Base-by-base conservation (phyloP, 805 yeast species). In the Zygosaccharomyces gambellarensis region DNA sequence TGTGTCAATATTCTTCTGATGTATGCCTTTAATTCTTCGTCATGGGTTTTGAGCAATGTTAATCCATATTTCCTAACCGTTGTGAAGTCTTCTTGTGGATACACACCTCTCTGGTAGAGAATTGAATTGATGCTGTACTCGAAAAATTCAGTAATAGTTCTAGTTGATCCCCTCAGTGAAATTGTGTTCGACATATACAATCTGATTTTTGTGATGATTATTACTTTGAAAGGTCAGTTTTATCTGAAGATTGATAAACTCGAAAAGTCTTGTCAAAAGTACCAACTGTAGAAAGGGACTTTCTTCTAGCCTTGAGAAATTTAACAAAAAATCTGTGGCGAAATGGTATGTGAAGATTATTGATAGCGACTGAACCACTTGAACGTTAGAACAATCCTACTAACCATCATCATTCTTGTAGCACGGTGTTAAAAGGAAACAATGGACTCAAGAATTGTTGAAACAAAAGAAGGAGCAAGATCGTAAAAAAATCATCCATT, bases 41-140 rank as follows among this genome's bases (percentile, higher is more conserved):
- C 95, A 14, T 76, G 76, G 3, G 87, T 80, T 25, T 85, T 78
- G 39, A 90, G 71, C 68, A 90, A 69, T 49, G 83, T 85, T 48
- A 90, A 67, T 19, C 87, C 96, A 67, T 88, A 92, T 62, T 88
- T 89, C 57, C 79, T 77, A 2, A 87, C 89, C 1, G 83, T 74
- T 45, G 77, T 77, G 67, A 92, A 90, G 63, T 89, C 96, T 53
- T 87, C 95, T 3, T 87, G 76, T 0, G 96, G 96, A 59, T 90
- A 90, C 17, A 90, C 82, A 0, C 95, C 96, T 46, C 98, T 71
- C 65, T 92, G 97, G 64, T 85, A 90, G 4, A 92, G 75, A 23
- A 90, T 87, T 43, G 83, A 80, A 62, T 88, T 85, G 46, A 90
- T 82, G 47, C 92, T 79, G 63, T 81, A 87, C 58, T 87, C 83